Conservation (phyloP, 257 asterid species). For the Fraxinus pennsylvanica region DNA sequence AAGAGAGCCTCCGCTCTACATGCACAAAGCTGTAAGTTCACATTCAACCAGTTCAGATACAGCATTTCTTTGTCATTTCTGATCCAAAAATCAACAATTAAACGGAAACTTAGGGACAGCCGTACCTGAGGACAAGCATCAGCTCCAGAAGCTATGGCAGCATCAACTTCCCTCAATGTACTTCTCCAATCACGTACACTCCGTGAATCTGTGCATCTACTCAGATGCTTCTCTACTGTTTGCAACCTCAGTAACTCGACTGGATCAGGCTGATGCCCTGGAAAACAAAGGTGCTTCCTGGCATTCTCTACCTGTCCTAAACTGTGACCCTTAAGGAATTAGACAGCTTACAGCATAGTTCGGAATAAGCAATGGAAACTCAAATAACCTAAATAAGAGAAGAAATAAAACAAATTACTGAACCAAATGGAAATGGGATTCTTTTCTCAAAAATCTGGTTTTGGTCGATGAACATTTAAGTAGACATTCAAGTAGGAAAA, state of each 20-base stretch:
- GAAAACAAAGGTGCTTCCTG: slow-evolving; percentile 55
- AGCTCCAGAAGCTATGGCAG: slow-evolving; percentile 80
- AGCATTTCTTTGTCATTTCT: slow-evolving; percentile 4
- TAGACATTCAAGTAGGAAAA: background rate
- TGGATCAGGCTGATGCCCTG: slow-evolving; percentile 58
- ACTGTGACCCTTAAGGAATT: slow-evolving; percentile 49
- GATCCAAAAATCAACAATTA: background rate
- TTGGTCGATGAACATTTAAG: background rate
- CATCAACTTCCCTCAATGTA: slow-evolving; percentile 67
- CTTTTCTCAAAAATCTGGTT: background rate
- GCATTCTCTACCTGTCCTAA: slow-evolving; percentile 80
- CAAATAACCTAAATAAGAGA: background rate
- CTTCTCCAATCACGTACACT: slow-evolving; percentile 73
- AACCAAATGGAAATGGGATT: background rate
- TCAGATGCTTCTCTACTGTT: slow-evolving; percentile 61
- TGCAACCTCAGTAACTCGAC: slow-evolving; percentile 62
- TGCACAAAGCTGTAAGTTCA: slow-evolving; percentile 71
- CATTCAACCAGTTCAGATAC: slow-evolving; percentile 33
- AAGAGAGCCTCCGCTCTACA: slow-evolving; percentile 88
- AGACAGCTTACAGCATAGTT: slow-evolving; percentile 30
- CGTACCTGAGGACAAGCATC: slow-evolving; percentile 72
- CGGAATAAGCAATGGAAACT: slow-evolving; percentile 13
- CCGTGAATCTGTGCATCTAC: slow-evolving; percentile 65
- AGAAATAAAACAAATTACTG: background rate
- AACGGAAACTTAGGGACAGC: background rate